phyloP scores from a whole-genome alignment of 2,329 filamentous ascomycete genomes.

The Claviceps quebecensis region DNA sequence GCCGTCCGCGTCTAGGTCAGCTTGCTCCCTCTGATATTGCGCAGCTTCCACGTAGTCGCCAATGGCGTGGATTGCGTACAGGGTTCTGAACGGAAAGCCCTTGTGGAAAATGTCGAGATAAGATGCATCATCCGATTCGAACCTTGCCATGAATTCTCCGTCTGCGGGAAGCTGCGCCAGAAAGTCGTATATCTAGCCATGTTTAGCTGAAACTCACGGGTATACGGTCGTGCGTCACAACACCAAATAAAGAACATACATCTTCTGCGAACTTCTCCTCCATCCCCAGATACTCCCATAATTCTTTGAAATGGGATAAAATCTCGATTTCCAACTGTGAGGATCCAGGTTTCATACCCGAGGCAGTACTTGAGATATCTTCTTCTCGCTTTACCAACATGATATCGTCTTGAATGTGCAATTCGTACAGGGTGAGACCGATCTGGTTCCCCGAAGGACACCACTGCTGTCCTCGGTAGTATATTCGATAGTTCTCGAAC shows the following conservation, averaged over 20 bases:
- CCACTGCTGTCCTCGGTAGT: slow-evolving; percentile 54
- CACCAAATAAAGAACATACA: slow-evolving; percentile 27
- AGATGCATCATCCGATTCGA: slow-evolving; percentile 39
- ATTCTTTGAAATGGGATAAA: slow-evolving; percentile 64
- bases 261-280: slow-evolving; percentile 55
- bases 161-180: slow-evolving; percentile 57
- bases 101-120: slow-evolving; percentile 52
- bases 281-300: slow-evolving; percentile 70
- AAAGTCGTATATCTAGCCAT: slow-evolving; percentile 50
- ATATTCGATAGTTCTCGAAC: slow-evolving; percentile 62
- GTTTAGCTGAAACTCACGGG: slow-evolving; percentile 8
- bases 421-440: slow-evolving; percentile 50
- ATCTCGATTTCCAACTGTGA: slow-evolving; percentile 64
- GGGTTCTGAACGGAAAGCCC: slow-evolving; percentile 54
- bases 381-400: slow-evolving; percentile 51
- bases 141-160: slow-evolving; percentile 42
- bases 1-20: slow-evolving; percentile 12
- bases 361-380: slow-evolving; percentile 26
- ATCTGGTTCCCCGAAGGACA: slow-evolving; percentile 45
- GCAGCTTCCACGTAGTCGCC: slow-evolving; percentile 41
- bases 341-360: slow-evolving; percentile 34
- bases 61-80: slow-evolving; percentile 60
- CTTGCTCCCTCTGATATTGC: slow-evolving; percentile 17
- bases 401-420: slow-evolving; percentile 50
- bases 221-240: background rate